These are phyloP conservation scores for Lactifluus hygrophoroides DNA, from an alignment of 768 basidiomycete genomes.

Conservation along the genomic window DNA sequence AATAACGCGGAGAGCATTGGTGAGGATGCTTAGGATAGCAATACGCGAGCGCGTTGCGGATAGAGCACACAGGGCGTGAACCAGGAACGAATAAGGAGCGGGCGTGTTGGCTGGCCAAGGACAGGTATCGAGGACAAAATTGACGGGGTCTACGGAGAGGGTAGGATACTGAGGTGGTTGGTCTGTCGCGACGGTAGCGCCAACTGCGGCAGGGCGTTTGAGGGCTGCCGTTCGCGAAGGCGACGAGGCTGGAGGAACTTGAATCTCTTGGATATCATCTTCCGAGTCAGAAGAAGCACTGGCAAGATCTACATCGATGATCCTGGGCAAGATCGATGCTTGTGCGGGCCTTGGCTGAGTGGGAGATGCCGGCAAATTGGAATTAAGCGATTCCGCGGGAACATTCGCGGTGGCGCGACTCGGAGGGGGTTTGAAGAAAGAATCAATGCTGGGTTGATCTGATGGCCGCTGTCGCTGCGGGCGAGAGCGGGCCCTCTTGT, in stretches of 20 bases:
- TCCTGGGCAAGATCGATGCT: conserved; percentile 14
- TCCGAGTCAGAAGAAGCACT: conserved; percentile 18
- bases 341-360: not conserved
- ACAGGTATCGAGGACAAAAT: conserved; percentile 35
- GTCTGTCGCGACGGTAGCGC: not conserved
- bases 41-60: conserved; percentile 67
- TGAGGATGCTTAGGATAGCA: conserved; percentile 55
- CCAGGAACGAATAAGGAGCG: conserved; percentile 66
- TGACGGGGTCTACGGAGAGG: conserved; percentile 42
- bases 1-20: conserved; percentile 68
- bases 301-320: conserved; percentile 29
- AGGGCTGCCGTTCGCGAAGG: not conserved
- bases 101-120: conserved; percentile 34
- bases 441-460: conserved; percentile 12
- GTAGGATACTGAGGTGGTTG: conserved; percentile 22
- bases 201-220: not conserved
- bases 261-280: conserved; percentile 4
- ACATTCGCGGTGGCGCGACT: not conserved
- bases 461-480: not conserved
- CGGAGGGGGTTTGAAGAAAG: conserved; percentile 13
- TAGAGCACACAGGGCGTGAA: conserved; percentile 50
- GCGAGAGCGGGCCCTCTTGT: conserved; percentile 1
- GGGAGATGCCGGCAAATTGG: not conserved
- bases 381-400: conserved; percentile 9
- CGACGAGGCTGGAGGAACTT: no score